phyloP scores from a whole-genome alignment of 805 yeast genomes.

The Candida stauntonica region DNA sequence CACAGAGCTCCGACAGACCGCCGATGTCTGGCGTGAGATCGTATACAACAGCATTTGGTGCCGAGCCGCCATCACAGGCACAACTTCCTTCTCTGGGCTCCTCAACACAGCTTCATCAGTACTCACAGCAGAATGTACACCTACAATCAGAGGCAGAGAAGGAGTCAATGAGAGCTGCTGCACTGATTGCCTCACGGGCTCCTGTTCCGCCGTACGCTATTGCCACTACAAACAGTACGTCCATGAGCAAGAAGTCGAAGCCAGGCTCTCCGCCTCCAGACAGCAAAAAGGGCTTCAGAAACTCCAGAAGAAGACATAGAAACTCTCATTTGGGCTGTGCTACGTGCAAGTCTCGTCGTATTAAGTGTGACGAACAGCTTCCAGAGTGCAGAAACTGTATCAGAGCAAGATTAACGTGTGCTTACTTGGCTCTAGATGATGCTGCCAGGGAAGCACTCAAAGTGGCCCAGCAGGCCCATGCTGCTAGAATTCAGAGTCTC shows the following conservation, averaged over 20 bases:
- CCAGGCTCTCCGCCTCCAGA: constrained; percentile 8
- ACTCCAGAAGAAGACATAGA: constrained; percentile 51
- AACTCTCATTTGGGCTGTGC: constrained; percentile 76
- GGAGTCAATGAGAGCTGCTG: constrained; percentile 2
- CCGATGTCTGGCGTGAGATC: no score
- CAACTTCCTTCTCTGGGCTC: constrained; percentile 8
- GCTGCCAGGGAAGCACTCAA: constrained; percentile 45
- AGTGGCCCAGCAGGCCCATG: constrained; percentile 42
- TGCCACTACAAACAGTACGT: constrained; percentile 23
- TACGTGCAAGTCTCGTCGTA: constrained; percentile 57
- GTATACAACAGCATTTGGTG: constrained; percentile 3
- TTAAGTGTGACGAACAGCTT: constrained; percentile 62
- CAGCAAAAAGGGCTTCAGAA: constrained; percentile 20
- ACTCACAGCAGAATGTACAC: constrained; percentile 4
- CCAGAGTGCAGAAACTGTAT: constrained; percentile 56
- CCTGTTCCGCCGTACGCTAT: constrained; percentile 35
- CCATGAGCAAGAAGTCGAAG: constrained; percentile 2
- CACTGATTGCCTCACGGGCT: constrained; percentile 7
- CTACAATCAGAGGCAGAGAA: constrained; percentile 1
- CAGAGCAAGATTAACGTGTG: constrained; percentile 43
- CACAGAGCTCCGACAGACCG: no score
- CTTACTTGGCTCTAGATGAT: constrained; percentile 44
- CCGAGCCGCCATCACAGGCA: neutral
- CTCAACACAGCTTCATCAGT: constrained; percentile 9
- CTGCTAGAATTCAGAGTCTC: constrained; percentile 33